Percentiles rank a stretch among this genome's conserved stretches.
phyloP scores from a whole-genome alignment of 495 filamentous ascomycete genomes.

The Amniculicola lignicola region DNA sequence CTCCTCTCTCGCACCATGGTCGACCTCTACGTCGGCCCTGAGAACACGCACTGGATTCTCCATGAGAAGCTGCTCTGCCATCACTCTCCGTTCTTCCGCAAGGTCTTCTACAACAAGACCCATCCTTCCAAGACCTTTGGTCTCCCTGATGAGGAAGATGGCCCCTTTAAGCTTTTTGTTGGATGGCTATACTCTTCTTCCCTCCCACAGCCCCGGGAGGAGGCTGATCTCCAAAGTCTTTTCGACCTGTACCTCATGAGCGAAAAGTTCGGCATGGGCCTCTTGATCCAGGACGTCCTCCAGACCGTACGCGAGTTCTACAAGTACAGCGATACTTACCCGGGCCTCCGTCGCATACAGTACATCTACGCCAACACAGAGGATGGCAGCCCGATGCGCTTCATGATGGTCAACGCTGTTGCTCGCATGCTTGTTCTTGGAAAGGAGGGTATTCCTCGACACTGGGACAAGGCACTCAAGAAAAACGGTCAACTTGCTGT shows the following conservation, averaged over 20 bases:
- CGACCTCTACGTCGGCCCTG: constrained; percentile 50
- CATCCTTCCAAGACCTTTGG: constrained; percentile 40
- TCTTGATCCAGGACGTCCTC: constrained; percentile 42
- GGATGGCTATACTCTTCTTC: constrained; percentile 49
- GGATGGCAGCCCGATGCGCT: constrained; percentile 47
- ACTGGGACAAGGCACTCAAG: constrained; percentile 51
- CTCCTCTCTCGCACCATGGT: constrained; percentile 50
- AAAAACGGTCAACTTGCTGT: constrained; percentile 51
- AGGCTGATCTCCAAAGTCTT: constrained; percentile 44
- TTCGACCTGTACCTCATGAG: constrained; percentile 51
- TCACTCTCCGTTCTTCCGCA: constrained; percentile 49
- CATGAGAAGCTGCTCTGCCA: constrained; percentile 54
- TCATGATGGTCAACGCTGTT: constrained; percentile 46
- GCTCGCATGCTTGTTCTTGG: constrained; percentile 44
- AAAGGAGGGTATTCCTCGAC: constrained; percentile 44
- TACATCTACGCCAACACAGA: constrained; percentile 51
- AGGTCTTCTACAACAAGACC: constrained; percentile 44
- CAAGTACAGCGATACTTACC: constrained; percentile 46
- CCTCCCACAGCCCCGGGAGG: constrained; percentile 42
- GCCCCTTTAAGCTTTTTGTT: constrained; percentile 48
- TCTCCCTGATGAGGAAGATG: constrained; percentile 49
- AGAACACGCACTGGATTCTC: constrained; percentile 48
- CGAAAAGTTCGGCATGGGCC: constrained; percentile 43
- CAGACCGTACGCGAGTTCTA: constrained; percentile 46
- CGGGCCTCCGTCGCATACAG: constrained; percentile 49